Conservation (phyloP, 192 early-diverging fungal species). For the Entophlyctis luteolus region DNA sequence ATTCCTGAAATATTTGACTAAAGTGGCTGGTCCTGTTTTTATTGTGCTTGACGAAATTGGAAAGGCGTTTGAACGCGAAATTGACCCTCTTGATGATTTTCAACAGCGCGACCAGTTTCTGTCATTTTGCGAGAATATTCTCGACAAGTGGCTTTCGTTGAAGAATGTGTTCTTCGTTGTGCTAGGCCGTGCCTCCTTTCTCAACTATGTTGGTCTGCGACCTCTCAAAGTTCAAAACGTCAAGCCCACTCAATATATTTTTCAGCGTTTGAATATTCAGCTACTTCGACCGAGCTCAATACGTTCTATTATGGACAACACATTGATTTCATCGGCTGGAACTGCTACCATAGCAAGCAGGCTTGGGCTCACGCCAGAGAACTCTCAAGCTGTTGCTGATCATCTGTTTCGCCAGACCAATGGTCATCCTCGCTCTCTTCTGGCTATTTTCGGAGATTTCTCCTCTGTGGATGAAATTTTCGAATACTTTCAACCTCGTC, state of each 20-base stretch:
- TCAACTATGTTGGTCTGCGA: not conserved
- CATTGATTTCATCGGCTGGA: not conserved
- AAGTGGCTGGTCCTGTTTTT: conserved; percentile 13
- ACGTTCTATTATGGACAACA: not conserved
- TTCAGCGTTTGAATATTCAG: conserved; percentile 8
- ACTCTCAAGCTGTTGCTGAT: not conserved
- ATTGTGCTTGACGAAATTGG: conserved; percentile 28
- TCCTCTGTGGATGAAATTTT: not conserved
- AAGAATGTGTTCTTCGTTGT: conserved; percentile 21
- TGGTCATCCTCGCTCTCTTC: not conserved
- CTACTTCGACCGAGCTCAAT: not conserved
- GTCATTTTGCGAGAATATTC: not conserved
- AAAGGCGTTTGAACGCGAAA: not conserved
- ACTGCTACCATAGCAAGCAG: not conserved
- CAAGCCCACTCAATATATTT: not conserved
- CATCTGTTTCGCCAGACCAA: not conserved
- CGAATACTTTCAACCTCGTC: not conserved
- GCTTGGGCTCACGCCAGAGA: not conserved
- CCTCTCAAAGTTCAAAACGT: not conserved
- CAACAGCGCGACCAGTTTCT: conserved; percentile 14
- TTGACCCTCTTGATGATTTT: not conserved
- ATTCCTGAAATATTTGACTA: conserved; percentile 11
- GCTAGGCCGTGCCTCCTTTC: conserved; percentile 4
- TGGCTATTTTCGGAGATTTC: not conserved
- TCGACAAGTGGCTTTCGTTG: conserved; percentile 9